Evolutionary conservation across 441 rosid species (phyloP).

Genomic region (Aleurites moluccanus): DNA sequence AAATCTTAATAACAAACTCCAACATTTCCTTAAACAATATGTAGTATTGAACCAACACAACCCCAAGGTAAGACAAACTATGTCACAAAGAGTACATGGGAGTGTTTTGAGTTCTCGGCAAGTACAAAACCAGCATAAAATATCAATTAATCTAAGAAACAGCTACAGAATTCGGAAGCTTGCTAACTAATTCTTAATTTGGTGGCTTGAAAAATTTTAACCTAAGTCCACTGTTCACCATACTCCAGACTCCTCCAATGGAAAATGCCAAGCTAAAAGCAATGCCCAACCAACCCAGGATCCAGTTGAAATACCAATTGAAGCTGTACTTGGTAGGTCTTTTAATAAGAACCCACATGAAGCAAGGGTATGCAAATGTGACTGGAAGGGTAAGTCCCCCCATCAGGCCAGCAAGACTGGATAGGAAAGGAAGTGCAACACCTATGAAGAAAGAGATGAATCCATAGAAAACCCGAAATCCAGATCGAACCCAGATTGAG

Average conservation of each 20-base stretch:
- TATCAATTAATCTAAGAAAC: neutral
- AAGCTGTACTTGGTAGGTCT: constrained; percentile 79
- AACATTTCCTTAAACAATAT: neutral
- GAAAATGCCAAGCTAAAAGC: constrained; percentile 89
- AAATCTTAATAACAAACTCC: neutral
- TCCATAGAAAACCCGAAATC: constrained; percentile 84
- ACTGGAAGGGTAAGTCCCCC: constrained; percentile 94
- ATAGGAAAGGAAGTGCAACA: constrained; percentile 86
- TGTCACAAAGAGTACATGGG: constrained; percentile 19
- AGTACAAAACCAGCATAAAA: constrained; percentile 12
- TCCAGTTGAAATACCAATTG: constrained; percentile 94
- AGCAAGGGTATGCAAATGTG: constrained; percentile 95
- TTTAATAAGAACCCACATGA: constrained; percentile 95
- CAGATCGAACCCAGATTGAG: constrained; percentile 92
- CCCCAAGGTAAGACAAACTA: neutral
- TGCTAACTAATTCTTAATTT: constrained; percentile 9
- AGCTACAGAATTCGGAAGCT: neutral
- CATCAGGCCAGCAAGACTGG: constrained; percentile 82
- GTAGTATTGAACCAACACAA: neutral
- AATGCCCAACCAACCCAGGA: constrained; percentile 85
- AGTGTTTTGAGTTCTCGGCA: neutral
- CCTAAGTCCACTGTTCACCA: constrained; percentile 80
- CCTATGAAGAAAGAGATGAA: constrained; percentile 84
- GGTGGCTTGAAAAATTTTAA: constrained; percentile 83
- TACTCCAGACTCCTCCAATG: constrained; percentile 88